Base-by-base conservation (phyloP, 139 green algal species). In the Deuterostichococcus epilithicus region DNA sequence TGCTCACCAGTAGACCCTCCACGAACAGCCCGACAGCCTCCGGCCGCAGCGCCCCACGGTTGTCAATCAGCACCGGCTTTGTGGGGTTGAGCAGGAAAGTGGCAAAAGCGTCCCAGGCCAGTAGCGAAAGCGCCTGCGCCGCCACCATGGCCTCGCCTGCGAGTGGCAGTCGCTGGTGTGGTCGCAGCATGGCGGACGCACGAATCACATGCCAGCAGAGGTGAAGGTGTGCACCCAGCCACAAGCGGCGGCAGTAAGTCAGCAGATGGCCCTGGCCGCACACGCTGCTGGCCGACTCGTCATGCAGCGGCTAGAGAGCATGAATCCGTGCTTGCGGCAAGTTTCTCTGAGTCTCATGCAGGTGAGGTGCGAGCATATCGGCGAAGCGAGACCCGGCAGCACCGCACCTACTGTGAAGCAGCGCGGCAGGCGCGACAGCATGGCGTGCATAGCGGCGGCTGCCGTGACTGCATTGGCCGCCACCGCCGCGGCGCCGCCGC, bases 111-210 rank as follows among this genome's bases (percentile, higher is more conserved):
- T 71, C 59, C 18, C 36, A 65, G 35, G 60, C 36, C 23, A 82
- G 68, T 3, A 72, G 35, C 44, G 70, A 35, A 8, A 82, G 39
- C 23, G 76, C 82, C 70, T 88, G 86, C 23, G 77, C 71, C 52
- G 86, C 73, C 68, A 88, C 74, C 39, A 63, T 76, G 1, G 69
- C 83, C 73, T 90, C 86, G 22, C 86, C 86, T 42, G 78, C 33
- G 60, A 68, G 8, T 23, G 13, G 25, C 33, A 26, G 6, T 42
- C 6, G 68, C 13, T 60, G 1, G 36, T 28, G 20, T 8, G 20
- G 23, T 23, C 70, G 25, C 26, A 65, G 3, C 37, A 74, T 37
- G 25, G 6, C 35, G 33, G 45, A 58, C 33, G 33, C 18, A 5
- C 35, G 70, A 20, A 60, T 1, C 34, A 35, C 22, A 59, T 30